Evolutionary conservation across 441 rosid species (phyloP), one percentile per base, ranked within the genome.

Genomic region (Gossypium aridum): DNA sequence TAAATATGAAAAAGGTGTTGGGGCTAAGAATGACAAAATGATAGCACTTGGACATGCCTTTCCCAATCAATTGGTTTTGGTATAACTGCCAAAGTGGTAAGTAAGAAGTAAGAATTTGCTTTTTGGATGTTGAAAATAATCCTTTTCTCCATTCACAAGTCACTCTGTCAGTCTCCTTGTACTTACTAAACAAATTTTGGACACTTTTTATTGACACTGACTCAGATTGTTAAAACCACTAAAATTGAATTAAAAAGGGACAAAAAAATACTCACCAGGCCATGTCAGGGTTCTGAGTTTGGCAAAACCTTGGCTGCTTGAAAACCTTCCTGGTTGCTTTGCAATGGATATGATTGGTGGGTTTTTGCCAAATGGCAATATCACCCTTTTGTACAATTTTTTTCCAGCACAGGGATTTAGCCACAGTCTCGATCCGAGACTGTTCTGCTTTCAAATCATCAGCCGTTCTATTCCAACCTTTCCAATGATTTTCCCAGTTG

Each of bases 331-430:
- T 80, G 62, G 55, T 82, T 16, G 69, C 67, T 57, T 80, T 81
- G 45, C 95, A 90, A 59, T 82, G 90, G 23, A 86, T 74, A 60
- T 90, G 95, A 75, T 90, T 89, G 5, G 79, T 80, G 1, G 95
- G 89, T 66, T 90, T 90, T 73, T 82, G 90, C 92, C 92, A 90
- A 39, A 90, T 76, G n/a, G 92, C 92, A 63, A 88, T 82, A 51
- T 86, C 92, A 6, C 75, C 83, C 55, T 51, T 88, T 59, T 88
- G 90, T 23, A 61, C 67, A 51, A 85, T 16, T 73, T 88, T 90
- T 80, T 84, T 88, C 95, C 95, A 90, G 74, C 95, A 88, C 12
- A 90, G 77, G 80, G 82, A 86, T 73, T 75, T 84, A 0, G 91
- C 95, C 9, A 85, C 72, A 0, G 54, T 59, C 66, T 90, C 92